Conservation (phyloP, 2,329 filamentous ascomycete species). For the Claviceps paspali region DNA sequence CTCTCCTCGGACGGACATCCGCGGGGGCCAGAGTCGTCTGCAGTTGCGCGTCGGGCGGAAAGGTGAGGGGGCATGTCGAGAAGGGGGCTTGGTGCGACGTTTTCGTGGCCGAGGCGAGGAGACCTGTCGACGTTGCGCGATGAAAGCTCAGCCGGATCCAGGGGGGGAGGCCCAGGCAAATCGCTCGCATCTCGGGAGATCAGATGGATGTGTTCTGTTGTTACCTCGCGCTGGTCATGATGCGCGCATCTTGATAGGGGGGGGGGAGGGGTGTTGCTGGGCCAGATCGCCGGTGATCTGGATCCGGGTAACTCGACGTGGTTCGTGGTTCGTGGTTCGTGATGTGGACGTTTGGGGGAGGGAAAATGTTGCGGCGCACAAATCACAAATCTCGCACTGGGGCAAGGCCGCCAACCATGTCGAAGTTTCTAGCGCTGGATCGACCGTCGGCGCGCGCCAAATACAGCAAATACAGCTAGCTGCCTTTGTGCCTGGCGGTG, state of each 20-base stretch:
- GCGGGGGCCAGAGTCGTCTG: background rate
- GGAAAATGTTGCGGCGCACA: too few relatives aligned
- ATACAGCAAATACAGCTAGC: too few relatives aligned
- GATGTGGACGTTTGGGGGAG: too few relatives aligned
- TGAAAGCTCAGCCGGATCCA: constrained; percentile 11
- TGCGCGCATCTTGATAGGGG: too few relatives aligned
- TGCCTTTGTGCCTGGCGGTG: too few relatives aligned
- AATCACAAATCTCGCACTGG: too few relatives aligned
- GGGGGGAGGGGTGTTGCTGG: too few relatives aligned
- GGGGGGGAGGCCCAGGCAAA: constrained; percentile 12
- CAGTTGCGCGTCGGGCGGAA: background rate
- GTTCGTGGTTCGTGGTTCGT: too few relatives aligned
- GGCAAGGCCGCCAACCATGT: too few relatives aligned
- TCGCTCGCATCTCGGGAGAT: constrained; percentile 10
- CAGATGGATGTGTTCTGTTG: background rate
- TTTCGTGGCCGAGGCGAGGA: background rate
- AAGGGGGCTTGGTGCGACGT: constrained; percentile 1
- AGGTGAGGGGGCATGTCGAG: background rate
- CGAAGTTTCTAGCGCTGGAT: background rate
- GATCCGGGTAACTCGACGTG: background rate
- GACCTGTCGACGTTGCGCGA: background rate
- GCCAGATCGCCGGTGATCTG: background rate
- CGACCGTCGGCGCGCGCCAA: constrained; percentile 5
- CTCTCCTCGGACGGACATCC: too few relatives aligned
- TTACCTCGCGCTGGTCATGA: background rate